Percentiles rank a stretch among this genome's conserved stretches.
Evolutionary conservation across 1,284 basidiomycete genomes (phyloP).

Genomic region (Ceratorhiza oryzae-sativae): DNA sequence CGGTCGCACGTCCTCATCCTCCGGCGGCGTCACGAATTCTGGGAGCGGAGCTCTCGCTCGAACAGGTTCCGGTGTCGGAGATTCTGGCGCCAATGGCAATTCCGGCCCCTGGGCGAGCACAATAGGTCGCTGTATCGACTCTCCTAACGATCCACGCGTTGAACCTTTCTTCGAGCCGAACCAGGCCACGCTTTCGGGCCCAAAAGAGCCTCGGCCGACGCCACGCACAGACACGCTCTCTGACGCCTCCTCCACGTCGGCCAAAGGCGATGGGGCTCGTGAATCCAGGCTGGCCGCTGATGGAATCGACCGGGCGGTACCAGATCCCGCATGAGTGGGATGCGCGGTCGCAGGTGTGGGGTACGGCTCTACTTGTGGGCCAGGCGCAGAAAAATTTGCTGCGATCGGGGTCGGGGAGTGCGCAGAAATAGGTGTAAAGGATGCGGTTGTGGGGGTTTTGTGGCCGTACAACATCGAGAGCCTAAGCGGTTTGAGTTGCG

Average conservation of each 20-base stretch:
- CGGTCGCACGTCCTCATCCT: slow-evolving; percentile 31
- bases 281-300: neutral
- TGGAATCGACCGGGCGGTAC: slow-evolving; percentile 16
- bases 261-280: slow-evolving; percentile 2
- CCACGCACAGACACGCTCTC: neutral
- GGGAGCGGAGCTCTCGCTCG: too few species aligned
- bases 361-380: neutral
- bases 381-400: neutral
- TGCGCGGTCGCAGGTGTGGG: slow-evolving; percentile 25
- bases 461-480: slow-evolving; percentile 27
- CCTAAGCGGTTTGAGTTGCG: slow-evolving; percentile 30
- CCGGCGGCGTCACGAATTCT: too few species aligned
- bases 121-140: slow-evolving; percentile 12
- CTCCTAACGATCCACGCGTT: slow-evolving; percentile 16
- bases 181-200: slow-evolving; percentile 27
- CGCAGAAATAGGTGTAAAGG: slow-evolving; percentile 17
- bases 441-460: neutral
- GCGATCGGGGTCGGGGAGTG: neutral
- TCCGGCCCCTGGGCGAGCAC: neutral
- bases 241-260: slow-evolving; percentile 7
- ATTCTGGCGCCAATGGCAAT: neutral
- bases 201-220: neutral
- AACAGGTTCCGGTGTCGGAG: neutral
- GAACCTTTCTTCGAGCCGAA: slow-evolving; percentile 27
- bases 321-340: neutral